A percentile compares a stretch with the other conserved stretches of the same genome.
Evolutionary conservation across 1,139 yeast species (phyloP).

Genomic region (Kurtzmaniella quercitrusa): DNA sequence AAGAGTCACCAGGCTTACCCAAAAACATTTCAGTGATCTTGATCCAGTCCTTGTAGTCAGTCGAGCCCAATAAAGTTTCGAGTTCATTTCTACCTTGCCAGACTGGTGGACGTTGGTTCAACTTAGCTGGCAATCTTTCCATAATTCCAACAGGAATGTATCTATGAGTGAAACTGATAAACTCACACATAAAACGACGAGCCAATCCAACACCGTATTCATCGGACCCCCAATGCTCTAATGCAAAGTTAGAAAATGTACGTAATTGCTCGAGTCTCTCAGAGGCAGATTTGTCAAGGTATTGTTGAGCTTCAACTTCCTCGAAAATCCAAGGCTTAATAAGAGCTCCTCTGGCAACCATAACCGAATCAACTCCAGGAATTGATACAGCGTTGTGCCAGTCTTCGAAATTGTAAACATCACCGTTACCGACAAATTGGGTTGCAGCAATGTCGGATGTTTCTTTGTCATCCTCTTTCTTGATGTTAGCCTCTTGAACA

Average conservation of each 20-base stretch:
- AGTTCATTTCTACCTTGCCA: constrained; percentile 95
- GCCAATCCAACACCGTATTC: constrained; percentile 88
- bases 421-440: constrained; percentile 87
- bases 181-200: constrained; percentile 91
- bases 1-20: constrained; percentile 74
- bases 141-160: constrained; percentile 92
- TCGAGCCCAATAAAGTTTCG: constrained; percentile 83
- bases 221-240: constrained; percentile 98
- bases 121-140: constrained; percentile 81
- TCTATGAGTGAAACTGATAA: constrained; percentile 88
- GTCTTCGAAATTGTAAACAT: constrained; percentile 79
- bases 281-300: constrained; percentile 82
- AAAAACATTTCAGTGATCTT: constrained; percentile 94
- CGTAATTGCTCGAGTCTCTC: constrained; percentile 78
- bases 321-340: constrained; percentile 99
- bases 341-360: constrained; percentile 97
- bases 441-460: constrained; percentile 45
- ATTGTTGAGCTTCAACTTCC: constrained; percentile 85
- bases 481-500: constrained; percentile 57
- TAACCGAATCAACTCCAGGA: constrained; percentile 81
- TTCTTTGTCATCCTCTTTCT: constrained; percentile 53
- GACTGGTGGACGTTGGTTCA: constrained; percentile 90
- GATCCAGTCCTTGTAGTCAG: constrained; percentile 91
- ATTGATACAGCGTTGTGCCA: constrained; percentile 76
- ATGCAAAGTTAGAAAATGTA: constrained; percentile 71